A percentile compares a stretch with the other conserved stretches of the same genome.
Conservation (phyloP, 805 yeast genomes). For the Spathaspora boniae region DNA sequence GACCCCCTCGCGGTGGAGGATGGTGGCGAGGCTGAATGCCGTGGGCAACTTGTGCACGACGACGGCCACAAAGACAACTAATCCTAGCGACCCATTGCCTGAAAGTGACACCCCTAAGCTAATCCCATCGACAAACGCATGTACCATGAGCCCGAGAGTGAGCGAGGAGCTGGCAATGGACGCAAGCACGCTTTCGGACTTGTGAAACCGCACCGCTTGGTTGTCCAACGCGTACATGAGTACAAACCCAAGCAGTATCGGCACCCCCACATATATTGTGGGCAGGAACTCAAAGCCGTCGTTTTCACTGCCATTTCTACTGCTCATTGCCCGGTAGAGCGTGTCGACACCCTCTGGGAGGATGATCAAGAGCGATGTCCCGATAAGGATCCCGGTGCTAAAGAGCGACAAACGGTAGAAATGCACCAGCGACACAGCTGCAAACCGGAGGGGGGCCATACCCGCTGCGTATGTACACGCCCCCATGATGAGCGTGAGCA, state of each 20-base stretch:
- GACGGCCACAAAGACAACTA: slow-evolving; percentile 51
- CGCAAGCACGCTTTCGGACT: not conserved
- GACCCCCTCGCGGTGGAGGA: slow-evolving; percentile 42
- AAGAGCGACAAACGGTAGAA: slow-evolving; percentile 44
- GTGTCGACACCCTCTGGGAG: slow-evolving; percentile 64
- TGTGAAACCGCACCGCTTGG: not conserved
- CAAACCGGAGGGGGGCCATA: slow-evolving; percentile 13
- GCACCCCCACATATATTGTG: slow-evolving; percentile 38
- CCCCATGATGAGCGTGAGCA: slow-evolving; percentile 16
- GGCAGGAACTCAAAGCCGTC: no score
- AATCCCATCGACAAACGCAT: slow-evolving; percentile 69
- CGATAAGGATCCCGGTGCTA: slow-evolving; percentile 58
- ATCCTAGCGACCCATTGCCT: slow-evolving; percentile 26
- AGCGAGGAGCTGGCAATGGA: slow-evolving; percentile 37
- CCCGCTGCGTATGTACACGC: slow-evolving; percentile 19
- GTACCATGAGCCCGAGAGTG: slow-evolving; percentile 62
- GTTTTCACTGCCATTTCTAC: not conserved
- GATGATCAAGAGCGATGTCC: slow-evolving; percentile 56
- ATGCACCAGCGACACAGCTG: slow-evolving; percentile 10
- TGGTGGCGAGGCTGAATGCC: slow-evolving; percentile 60
- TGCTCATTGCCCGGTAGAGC: not conserved
- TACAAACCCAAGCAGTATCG: slow-evolving; percentile 52
- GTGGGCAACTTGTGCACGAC: slow-evolving; percentile 77
- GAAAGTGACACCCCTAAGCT: slow-evolving; percentile 62
- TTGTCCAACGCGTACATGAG: slow-evolving; percentile 52